phyloP scores from a whole-genome alignment of 768 basidiomycete species.

The Tephrocybe sp. region DNA sequence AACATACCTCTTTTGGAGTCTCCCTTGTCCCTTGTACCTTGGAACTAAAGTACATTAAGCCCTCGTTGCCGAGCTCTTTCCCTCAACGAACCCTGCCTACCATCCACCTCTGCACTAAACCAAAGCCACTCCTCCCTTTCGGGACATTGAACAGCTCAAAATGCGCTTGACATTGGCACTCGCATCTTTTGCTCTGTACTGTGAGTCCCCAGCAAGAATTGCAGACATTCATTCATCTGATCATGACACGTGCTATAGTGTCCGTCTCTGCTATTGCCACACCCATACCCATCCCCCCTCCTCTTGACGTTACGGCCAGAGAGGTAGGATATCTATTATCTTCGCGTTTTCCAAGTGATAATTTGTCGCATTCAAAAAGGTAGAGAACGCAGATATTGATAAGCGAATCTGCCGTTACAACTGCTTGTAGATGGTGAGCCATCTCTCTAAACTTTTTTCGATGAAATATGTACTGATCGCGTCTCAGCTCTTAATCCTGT shows the following conservation, averaged over 20 bases:
- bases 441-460: not conserved
- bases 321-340: not conserved
- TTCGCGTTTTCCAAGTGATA: not conserved
- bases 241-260: conserved; percentile 7
- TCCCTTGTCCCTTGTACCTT: conserved; percentile 14
- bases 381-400: not conserved
- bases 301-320: conserved; percentile 18
- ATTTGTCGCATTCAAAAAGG: not conserved
- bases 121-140: not conserved
- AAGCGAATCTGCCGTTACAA: conserved; percentile 12
- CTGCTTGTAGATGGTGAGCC: conserved; percentile 9
- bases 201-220: conserved; percentile 1
- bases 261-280: conserved; percentile 10
- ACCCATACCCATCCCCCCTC: conserved; percentile 15
- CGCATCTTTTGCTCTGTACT: conserved; percentile 11
- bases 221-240: not conserved
- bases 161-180: conserved; percentile 10
- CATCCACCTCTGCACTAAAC: not conserved
- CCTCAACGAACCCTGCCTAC: not conserved
- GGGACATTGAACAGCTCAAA: not conserved
- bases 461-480: too few relatives aligned
- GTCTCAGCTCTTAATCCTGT: too few relatives aligned
- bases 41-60: conserved; percentile 4
- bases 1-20: conserved; percentile 12
- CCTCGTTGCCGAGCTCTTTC: not conserved